Percentiles rank a stretch among this genome's conserved stretches.
Conservation (phyloP, 306 rosid species). For the Begonia peltatifolia region DNA sequence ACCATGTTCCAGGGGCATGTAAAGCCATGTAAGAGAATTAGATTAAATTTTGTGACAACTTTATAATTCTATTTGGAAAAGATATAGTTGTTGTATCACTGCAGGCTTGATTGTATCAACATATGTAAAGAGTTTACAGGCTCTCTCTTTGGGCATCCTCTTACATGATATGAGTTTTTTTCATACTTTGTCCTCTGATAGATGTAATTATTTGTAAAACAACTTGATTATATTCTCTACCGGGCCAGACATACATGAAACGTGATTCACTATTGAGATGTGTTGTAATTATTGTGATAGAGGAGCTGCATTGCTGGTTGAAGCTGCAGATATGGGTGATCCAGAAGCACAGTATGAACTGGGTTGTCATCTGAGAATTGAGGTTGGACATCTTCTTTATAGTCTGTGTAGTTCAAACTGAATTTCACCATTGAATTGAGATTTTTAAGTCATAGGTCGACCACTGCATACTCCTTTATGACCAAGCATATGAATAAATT, state of each 20-base stretch:
- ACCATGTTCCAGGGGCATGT: conserved; percentile 74
- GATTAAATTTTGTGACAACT: no score
- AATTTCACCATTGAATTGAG: no score
- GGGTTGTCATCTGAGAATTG: conserved; percentile 72
- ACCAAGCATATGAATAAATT: not conserved
- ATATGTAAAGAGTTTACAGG: not conserved
- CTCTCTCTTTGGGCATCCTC: no score
- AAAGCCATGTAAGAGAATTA: conserved; percentile 49
- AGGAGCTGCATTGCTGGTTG: conserved; percentile 78
- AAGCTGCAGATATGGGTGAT: conserved; percentile 94
- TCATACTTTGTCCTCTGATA: not conserved
- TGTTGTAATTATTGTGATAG: conserved; percentile 22
- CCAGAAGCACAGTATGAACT: conserved; percentile 77
- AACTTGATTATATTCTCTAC: not conserved
- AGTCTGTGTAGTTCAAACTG: not conserved
- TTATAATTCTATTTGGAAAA: no score
- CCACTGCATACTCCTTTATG: not conserved
- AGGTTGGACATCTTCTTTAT: conserved; percentile 23
- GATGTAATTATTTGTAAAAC: not conserved
- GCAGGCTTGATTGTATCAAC: not conserved
- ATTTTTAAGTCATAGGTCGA: no score
- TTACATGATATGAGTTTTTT: not conserved
- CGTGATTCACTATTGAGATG: conserved; percentile 2
- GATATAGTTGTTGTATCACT: no score
- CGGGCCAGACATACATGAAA: not conserved